Percentiles rank a stretch among this genome's conserved stretches.
Evolutionary conservation across 768 basidiomycete genomes (phyloP).

Genomic region (Sarcodon sp.): DNA sequence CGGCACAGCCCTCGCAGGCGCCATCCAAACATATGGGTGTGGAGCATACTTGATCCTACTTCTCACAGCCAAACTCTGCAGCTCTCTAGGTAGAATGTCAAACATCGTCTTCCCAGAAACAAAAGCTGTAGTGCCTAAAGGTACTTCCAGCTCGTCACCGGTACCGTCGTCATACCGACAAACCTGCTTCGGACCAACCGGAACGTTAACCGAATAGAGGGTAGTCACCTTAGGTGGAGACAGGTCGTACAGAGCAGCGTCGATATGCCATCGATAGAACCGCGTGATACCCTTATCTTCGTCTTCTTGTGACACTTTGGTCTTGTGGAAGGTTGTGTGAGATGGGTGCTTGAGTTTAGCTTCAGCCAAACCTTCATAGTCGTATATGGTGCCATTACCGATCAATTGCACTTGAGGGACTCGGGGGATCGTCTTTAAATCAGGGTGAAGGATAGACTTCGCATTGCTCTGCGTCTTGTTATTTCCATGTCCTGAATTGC

Average conservation of each 20-base stretch:
- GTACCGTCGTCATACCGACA: constrained; percentile 80
- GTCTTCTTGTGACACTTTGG: constrained; percentile 57
- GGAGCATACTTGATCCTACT: constrained; percentile 68
- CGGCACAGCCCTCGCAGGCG: constrained; percentile 53
- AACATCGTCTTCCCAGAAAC: constrained; percentile 78
- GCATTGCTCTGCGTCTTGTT: constrained; percentile 67
- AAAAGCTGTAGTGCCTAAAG: constrained; percentile 81
- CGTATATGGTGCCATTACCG: constrained; percentile 71
- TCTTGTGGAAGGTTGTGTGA: constrained; percentile 83
- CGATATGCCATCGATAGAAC: constrained; percentile 90
- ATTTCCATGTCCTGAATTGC: constrained; percentile 44
- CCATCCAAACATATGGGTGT: constrained; percentile 90
- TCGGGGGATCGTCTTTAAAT: constrained; percentile 83
- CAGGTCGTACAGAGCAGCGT: constrained; percentile 71
- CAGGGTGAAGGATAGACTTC: constrained; percentile 78
- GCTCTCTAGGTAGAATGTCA: constrained; percentile 51
- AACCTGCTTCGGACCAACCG: constrained; percentile 48
- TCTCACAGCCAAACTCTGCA: constrained; percentile 75
- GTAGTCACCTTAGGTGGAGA: constrained; percentile 79
- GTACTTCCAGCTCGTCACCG: constrained; percentile 70
- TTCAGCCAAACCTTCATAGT: constrained; percentile 70
- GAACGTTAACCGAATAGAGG: constrained; percentile 67
- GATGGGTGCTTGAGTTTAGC: constrained; percentile 78
- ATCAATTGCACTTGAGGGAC: constrained; percentile 88
- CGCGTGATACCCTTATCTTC: constrained; percentile 69